Evolutionary conservation across 2,329 filamentous ascomycete genomes (phyloP), one percentile per base, ranked within the genome.

Genomic region (Pseudopithomyces maydicus): DNA sequence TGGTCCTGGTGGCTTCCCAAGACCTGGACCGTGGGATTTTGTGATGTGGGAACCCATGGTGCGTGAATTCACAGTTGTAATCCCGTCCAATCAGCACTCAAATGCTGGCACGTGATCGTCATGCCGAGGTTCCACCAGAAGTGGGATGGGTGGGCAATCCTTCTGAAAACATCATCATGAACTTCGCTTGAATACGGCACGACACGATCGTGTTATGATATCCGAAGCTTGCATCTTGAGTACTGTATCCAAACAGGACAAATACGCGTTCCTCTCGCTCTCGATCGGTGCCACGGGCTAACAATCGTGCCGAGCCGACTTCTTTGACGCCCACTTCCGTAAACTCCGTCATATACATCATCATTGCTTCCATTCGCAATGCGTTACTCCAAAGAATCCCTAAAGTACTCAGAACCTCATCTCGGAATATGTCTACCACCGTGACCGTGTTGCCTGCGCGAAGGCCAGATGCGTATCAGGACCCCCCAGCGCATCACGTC

Each of bases 401-500:
- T n/a, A 26, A 36, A 11, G 38, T n/a, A 17, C 26, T 43, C 38
- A 51, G 17, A 42, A 19, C 48, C 48, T 33, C 38, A 23, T 42
- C 36, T 38, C 15, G 26, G 22, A 26, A 4, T 23, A 42, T 51
- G 38, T 51, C 48, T 20, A 51, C 48, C 23, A 42, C 48, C 17
- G 26, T 51, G 22, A 42, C 36, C 56, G 10, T 23, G 7, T 58
- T 73, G 32, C 59, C 64, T 6, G 46, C 62, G 17, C 62, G 57
- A 47, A 63, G 50, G 23, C 71, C 72, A 6, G 49, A 61, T 6
- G 62, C 57, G 35, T 63, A 63, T 54, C 65, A 66, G n/a, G 61
- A n/a, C 46, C 63, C 63, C 10, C 64, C 69, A 15, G 60, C 70
- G 17, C 80, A 82, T 59, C 79, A 82, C 64, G 62, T 79, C 22